These are phyloP conservation scores for Elaeis guineensis DNA, from an alignment of 176 grass and related monocot species.

Conservation along the genomic window DNA sequence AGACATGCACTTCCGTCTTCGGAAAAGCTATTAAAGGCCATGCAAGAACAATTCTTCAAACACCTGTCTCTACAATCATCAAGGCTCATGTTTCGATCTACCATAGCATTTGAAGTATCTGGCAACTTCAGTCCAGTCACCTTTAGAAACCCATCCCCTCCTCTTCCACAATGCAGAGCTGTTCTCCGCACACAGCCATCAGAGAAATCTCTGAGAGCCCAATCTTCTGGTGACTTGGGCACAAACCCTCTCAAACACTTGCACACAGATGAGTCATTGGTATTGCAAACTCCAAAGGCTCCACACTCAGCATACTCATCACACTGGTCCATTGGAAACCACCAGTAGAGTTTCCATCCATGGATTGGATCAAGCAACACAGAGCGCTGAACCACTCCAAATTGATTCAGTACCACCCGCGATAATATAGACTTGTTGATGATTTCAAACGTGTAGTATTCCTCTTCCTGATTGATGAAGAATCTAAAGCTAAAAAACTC, in stretches of 20 bases:
- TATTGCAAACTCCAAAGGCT: conserved; percentile 3
- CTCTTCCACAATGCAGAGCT: background rate
- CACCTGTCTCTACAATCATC: conserved; percentile 56
- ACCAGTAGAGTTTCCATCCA: background rate
- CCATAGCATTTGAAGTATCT: conserved; percentile 18
- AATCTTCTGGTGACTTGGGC: background rate
- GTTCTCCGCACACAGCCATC: conserved; percentile 3
- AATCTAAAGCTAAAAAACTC: conserved; percentile 18
- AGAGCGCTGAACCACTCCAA: background rate
- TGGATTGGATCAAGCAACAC: conserved; percentile 12
- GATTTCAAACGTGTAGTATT: conserved; percentile 2
- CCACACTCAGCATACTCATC: conserved; percentile 14
- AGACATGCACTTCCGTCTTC: conserved; percentile 52
- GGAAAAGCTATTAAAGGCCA: conserved; percentile 45
- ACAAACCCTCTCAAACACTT: conserved; percentile 18
- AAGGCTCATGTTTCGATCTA: conserved; percentile 28
- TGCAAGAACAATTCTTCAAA: conserved; percentile 62
- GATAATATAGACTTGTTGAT: background rate
- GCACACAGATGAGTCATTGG: background rate
- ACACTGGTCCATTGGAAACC: background rate
- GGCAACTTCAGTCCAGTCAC: conserved; percentile 4
- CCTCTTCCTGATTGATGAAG: conserved; percentile 6
- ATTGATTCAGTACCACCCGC: background rate
- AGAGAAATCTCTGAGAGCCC: conserved; percentile 10
- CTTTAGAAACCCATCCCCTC: background rate